Conservation (phyloP, 108 stramenopile genomes). For the Asterionellopsis glacialis region DNA sequence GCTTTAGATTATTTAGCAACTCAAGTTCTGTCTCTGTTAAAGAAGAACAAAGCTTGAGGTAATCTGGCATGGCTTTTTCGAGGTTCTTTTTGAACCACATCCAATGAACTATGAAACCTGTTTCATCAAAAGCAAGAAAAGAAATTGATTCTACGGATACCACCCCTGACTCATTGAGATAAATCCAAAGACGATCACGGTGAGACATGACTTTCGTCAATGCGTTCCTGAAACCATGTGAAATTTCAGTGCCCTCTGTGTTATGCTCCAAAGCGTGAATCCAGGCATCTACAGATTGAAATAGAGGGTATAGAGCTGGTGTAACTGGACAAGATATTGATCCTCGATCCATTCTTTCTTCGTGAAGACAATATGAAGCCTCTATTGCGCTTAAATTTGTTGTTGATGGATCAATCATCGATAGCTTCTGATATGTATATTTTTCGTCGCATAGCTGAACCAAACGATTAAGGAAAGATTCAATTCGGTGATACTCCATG, state of each 20-base stretch:
- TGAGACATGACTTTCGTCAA: constrained; percentile 19
- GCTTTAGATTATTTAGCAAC: neutral
- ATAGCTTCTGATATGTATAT: too few species aligned
- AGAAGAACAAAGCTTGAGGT: neutral
- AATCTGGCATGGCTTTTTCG: neutral
- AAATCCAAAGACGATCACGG: constrained; percentile 68
- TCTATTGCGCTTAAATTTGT: constrained; percentile 22
- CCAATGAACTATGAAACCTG: constrained; percentile 78
- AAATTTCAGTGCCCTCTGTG: neutral
- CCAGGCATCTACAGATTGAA: constrained; percentile 48
- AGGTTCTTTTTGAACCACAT: constrained; percentile 58
- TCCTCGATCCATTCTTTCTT: constrained; percentile 43
- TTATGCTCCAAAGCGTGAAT: neutral
- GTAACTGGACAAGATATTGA: constrained; percentile 60
- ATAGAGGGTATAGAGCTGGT: constrained; percentile 54
- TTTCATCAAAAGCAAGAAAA: constrained; percentile 39
- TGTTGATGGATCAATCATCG: too few species aligned
- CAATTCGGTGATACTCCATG: too few species aligned
- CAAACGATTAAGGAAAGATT: too few species aligned
- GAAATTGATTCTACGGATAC: constrained; percentile 8
- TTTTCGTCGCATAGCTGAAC: too few species aligned
- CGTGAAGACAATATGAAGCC: constrained; percentile 53
- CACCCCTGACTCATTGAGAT: constrained; percentile 22
- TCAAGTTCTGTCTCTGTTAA: neutral
- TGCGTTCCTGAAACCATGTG: neutral